phyloP scores from a whole-genome alignment of 768 basidiomycete genomes.

The Lanmaoa rubissima region DNA sequence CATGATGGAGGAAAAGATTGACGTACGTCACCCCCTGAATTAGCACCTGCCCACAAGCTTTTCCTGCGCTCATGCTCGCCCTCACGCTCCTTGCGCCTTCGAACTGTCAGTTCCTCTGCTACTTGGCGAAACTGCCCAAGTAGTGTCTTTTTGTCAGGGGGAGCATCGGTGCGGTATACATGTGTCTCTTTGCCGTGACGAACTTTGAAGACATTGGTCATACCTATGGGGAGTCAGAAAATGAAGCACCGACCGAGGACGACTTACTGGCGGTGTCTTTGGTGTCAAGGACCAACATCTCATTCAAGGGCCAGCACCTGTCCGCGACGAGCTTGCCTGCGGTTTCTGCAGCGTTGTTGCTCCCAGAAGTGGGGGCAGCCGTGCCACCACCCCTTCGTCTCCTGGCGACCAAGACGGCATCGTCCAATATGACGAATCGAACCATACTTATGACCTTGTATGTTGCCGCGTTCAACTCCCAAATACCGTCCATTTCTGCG shows the following conservation, averaged over 20 bases:
- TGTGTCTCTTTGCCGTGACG: constrained; percentile 90
- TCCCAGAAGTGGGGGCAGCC: constrained; percentile 52
- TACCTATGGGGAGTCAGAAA: constrained; percentile 38
- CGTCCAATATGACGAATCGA: constrained; percentile 88
- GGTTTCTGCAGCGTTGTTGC: constrained; percentile 56
- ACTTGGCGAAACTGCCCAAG: constrained; percentile 86
- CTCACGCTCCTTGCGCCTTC: constrained; percentile 90
- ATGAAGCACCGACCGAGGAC: neutral
- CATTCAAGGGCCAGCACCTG: constrained; percentile 87
- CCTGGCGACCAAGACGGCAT: constrained; percentile 85
- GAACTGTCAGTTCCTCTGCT: constrained; percentile 85
- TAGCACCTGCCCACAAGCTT: constrained; percentile 57
- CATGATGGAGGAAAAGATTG: neutral
- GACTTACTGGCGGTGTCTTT: constrained; percentile 87
- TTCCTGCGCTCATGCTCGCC: constrained; percentile 89
- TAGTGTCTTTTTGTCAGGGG: constrained; percentile 83
- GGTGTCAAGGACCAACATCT: constrained; percentile 93
- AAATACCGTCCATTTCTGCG: constrained; percentile 77
- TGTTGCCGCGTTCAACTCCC: constrained; percentile 88
- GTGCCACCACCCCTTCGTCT: constrained; percentile 52
- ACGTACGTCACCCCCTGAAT: constrained; percentile 44
- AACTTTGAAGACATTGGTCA: constrained; percentile 98
- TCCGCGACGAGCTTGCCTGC: constrained; percentile 86
- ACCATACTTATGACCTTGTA: constrained; percentile 89
- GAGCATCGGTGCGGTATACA: constrained; percentile 83